phyloP scores from a whole-genome alignment of 2,329 filamentous ascomycete species.

The Fusarium sp. region DNA sequence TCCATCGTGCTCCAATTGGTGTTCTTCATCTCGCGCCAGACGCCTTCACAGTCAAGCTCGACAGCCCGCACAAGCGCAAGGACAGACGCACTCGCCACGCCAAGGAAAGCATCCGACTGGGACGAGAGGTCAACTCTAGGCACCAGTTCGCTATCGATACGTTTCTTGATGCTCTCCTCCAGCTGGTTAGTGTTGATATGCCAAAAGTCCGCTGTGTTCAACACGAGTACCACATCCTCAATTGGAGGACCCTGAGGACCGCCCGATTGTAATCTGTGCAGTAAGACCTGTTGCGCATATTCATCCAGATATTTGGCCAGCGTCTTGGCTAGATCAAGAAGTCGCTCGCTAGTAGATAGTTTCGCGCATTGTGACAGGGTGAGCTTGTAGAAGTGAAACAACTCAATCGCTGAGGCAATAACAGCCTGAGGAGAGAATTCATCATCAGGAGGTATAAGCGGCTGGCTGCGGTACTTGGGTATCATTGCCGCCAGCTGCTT shows the following conservation, averaged over 20 bases:
- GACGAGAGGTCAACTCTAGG: slow-evolving; percentile 88
- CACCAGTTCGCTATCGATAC: slow-evolving; percentile 85
- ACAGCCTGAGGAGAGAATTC: slow-evolving; percentile 93
- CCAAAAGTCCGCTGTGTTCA: slow-evolving; percentile 99
- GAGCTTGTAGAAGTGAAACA: slow-evolving; percentile 97
- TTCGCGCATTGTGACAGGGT: slow-evolving; percentile 96
- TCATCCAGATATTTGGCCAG: slow-evolving; percentile 95
- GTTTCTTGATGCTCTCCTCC: slow-evolving; percentile 93
- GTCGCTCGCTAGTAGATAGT: slow-evolving; percentile 88
- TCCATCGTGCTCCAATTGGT: slow-evolving; percentile 96
- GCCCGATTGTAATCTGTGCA: slow-evolving; percentile 76
- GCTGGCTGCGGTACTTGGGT: slow-evolving; percentile 87
- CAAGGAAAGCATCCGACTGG: slow-evolving; percentile 95
- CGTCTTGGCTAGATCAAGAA: slow-evolving; percentile 87
- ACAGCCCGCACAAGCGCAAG: slow-evolving; percentile 87
- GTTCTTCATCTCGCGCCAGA: slow-evolving; percentile 98
- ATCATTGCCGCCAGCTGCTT: slow-evolving; percentile 87
- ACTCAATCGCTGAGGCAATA: slow-evolving; percentile 92
- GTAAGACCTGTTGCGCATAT: slow-evolving; percentile 92
- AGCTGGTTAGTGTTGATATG: slow-evolving; percentile 93
- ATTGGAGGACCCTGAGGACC: slow-evolving; percentile 68
- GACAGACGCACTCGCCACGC: slow-evolving; percentile 90
- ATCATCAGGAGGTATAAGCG: slow-evolving; percentile 85
- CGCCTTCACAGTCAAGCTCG: slow-evolving; percentile 84
- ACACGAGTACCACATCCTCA: slow-evolving; percentile 85